phyloP scores from a whole-genome alignment of 139 green algal genomes.

The Pedinophyceae sp. region DNA sequence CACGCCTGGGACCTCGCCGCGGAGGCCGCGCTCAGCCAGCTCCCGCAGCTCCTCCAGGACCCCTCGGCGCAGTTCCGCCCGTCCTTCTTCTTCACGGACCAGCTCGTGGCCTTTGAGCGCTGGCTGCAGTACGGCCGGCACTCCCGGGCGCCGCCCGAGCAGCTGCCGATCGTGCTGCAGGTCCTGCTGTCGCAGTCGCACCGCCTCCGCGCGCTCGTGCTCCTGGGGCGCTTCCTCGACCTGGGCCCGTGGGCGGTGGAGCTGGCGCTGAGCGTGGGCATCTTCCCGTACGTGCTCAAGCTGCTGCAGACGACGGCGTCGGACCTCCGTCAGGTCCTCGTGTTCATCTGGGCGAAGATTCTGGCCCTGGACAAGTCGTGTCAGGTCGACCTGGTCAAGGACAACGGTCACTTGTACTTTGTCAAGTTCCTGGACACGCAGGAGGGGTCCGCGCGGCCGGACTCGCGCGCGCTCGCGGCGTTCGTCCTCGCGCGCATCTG shows the following conservation, averaged over 20 bases:
- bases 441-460: constrained; percentile 20
- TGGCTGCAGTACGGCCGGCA: constrained; percentile 73
- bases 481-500: constrained; percentile 90
- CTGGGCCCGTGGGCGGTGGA: constrained; percentile 95
- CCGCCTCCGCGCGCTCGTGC: constrained; percentile 74
- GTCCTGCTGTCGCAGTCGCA: constrained; percentile 91
- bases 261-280: constrained; percentile 87
- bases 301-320: constrained; percentile 89
- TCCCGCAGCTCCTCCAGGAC: constrained; percentile 2
- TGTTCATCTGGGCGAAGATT: constrained; percentile 99
- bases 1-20: constrained; percentile 40
- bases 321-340: constrained; percentile 81
- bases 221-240: constrained; percentile 92
- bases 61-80: constrained; percentile 23
- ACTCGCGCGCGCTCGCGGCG: constrained; percentile 48
- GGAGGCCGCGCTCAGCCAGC: background rate
- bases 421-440: constrained; percentile 71
- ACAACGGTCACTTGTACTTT: constrained; percentile 92
- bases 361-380: constrained; percentile 76
- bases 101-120: constrained; percentile 96
- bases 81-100: constrained; percentile 85
- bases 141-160: constrained; percentile 80
- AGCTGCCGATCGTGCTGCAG: constrained; percentile 97
- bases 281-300: constrained; percentile 99
- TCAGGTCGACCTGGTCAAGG: constrained; percentile 89